Evolutionary conservation across 192 early-diverging fungal genomes (phyloP).

Genomic region (Coemansia sp.): DNA sequence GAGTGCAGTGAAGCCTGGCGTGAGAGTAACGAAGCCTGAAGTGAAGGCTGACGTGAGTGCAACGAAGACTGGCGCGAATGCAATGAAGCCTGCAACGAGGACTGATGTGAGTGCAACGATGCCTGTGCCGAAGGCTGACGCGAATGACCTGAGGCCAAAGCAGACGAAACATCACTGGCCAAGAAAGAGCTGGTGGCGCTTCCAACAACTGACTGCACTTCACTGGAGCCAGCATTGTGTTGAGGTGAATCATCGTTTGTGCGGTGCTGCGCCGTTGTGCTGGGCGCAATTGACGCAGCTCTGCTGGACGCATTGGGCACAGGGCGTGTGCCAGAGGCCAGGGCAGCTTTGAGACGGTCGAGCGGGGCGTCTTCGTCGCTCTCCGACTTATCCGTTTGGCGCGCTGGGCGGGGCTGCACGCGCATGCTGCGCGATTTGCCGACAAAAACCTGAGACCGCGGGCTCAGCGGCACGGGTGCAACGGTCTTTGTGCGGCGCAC

Average conservation of each 20-base stretch:
- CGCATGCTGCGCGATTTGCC: constrained; percentile 28
- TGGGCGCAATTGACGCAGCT: not conserved
- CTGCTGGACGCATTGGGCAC: not conserved
- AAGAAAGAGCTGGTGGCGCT: not conserved
- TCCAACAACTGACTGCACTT: not conserved
- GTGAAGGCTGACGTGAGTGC: not conserved
- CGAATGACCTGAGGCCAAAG: not conserved
- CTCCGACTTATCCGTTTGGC: not conserved
- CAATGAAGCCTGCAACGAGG: not conserved
- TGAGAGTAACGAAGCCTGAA: not conserved
- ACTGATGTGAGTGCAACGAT: not conserved
- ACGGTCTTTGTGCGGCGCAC: constrained; percentile 41
- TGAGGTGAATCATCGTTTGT: not conserved
- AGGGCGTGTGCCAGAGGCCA: constrained; percentile 16
- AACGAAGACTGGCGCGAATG: not conserved
- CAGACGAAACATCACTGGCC: not conserved
- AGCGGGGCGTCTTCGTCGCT: constrained; percentile 46
- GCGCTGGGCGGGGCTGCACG: not conserved
- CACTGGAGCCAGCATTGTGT: not conserved
- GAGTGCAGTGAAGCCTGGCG: not conserved
- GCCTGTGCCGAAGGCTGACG: not conserved
- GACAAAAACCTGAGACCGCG: constrained; percentile 11
- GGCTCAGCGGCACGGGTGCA: constrained; percentile 13
- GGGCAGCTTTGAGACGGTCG: constrained; percentile 35
- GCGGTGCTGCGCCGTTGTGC: not conserved